These are phyloP conservation scores for Globisporangium camurandrum DNA, from an alignment of 352 stramenopile genomes.

Conservation along the genomic window DNA sequence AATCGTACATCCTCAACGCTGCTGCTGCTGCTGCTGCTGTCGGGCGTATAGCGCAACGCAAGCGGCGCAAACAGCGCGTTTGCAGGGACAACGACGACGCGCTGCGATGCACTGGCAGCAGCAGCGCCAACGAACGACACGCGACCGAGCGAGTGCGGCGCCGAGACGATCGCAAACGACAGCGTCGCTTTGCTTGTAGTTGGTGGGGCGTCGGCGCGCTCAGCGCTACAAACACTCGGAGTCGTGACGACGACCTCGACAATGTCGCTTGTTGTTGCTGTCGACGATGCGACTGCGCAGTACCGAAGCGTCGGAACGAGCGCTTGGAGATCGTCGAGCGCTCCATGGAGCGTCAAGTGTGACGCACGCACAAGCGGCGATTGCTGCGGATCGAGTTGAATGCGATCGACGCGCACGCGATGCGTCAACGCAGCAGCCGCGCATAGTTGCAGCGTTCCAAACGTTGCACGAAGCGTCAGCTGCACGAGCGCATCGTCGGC, in stretches of 20 bases:
- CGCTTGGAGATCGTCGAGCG: conserved; percentile 14
- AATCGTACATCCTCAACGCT: conserved; percentile 12
- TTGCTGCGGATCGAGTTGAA: background rate
- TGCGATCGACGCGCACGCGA: conserved; percentile 4
- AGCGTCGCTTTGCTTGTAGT: conserved; percentile 7
- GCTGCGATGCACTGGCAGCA: background rate
- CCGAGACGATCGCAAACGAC: conserved; percentile 15
- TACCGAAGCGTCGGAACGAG: conserved; percentile 16
- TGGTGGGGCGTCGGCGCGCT: background rate
- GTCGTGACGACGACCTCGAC: conserved; percentile 4
- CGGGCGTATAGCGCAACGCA: conserved; percentile 13
- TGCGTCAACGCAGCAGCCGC: conserved; percentile 1
- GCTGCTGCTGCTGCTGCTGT: too few species aligned
- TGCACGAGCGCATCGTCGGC: background rate
- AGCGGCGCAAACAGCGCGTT: conserved; percentile 10
- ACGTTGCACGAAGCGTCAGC: background rate
- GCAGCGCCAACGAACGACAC: background rate
- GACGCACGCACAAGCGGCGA: background rate
- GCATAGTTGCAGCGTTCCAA: conserved; percentile 5
- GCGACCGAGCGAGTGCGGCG: conserved; percentile 10
- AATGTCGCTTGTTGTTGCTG: conserved; percentile 6
- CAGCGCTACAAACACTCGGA: conserved; percentile 12
- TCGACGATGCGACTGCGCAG: conserved; percentile 8
- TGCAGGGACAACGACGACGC: conserved; percentile 4
- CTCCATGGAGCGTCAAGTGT: conserved; percentile 12